A percentile compares a stretch with the other conserved stretches of the same genome.
Evolutionary conservation across 2,329 filamentous ascomycete species (phyloP).

Genomic region (Diaporthe destruens): DNA sequence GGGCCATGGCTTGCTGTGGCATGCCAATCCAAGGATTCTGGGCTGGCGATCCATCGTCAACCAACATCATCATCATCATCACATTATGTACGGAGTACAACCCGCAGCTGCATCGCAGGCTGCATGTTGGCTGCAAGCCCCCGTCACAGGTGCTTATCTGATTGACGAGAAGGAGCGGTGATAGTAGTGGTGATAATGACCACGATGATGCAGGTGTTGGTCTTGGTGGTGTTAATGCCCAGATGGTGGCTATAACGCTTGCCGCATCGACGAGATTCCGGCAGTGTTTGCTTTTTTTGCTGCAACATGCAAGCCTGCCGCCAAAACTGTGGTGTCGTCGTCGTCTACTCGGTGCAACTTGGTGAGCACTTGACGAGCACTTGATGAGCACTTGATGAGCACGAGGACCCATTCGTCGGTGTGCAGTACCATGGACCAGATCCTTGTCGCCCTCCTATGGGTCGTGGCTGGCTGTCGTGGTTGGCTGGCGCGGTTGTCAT

Average conservation of each 20-base stretch:
- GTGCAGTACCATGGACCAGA: constrained; percentile 28
- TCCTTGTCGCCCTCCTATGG: not conserved
- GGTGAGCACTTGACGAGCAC: not conserved
- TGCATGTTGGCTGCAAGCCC: constrained; percentile 29
- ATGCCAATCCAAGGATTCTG: constrained; percentile 32
- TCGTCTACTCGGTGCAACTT: not conserved
- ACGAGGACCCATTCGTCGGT: constrained; percentile 13
- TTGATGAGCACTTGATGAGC: not conserved
- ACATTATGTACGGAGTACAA: too few species aligned
- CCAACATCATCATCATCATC: constrained; percentile 23
- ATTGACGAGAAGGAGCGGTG: not conserved
- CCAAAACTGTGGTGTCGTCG: not conserved
- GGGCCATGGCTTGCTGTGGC: constrained; percentile 16
- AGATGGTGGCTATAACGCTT: not conserved
- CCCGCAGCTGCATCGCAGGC: constrained; percentile 13
- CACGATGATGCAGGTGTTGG: not conserved
- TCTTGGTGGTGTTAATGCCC: not conserved
- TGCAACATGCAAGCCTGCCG: constrained; percentile 1
- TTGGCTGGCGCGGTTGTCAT: constrained; percentile 16
- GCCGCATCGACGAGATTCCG: constrained; percentile 4
- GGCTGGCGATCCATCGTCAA: constrained; percentile 30
- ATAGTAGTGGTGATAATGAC: not conserved
- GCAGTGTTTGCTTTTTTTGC: not conserved
- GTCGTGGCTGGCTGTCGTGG: constrained; percentile 14
- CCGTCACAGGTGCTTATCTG: constrained; percentile 8